Evolutionary conservation across 176 grass and related monocot species (phyloP).

Genomic region (Puya raimondii): DNA sequence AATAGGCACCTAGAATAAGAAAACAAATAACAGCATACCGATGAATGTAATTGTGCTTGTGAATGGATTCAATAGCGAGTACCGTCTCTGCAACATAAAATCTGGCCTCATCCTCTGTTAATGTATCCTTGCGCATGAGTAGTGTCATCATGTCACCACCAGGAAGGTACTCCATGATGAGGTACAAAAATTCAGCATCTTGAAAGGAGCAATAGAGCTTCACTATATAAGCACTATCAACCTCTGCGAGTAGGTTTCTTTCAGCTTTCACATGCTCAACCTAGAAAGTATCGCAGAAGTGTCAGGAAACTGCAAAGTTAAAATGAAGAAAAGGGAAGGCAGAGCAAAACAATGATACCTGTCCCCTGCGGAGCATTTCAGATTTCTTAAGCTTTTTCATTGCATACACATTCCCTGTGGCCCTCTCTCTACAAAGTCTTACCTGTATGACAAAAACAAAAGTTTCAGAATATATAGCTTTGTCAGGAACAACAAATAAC

Average conservation of each 20-base stretch:
- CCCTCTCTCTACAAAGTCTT: constrained; percentile 88
- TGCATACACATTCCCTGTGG: constrained; percentile 75
- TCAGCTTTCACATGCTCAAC: constrained; percentile 99
- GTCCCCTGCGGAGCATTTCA: constrained; percentile 98
- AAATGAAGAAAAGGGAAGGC: constrained; percentile 23
- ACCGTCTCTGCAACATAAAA: constrained; percentile 99
- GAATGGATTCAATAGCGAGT: constrained; percentile 90
- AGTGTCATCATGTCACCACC: constrained; percentile 99
- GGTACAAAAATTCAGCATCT: constrained; percentile 92
- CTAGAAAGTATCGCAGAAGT: constrained; percentile 31
- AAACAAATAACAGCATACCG: constrained; percentile 31
- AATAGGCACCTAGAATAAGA: too few relatives aligned
- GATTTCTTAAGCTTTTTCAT: constrained; percentile 99
- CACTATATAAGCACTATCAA: constrained; percentile 93
- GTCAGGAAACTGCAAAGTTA: constrained; percentile 13
- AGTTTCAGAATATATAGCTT: background rate
- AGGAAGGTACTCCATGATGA: constrained; percentile 99
- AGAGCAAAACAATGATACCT: constrained; percentile 47
- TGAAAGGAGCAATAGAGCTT: constrained; percentile 96
- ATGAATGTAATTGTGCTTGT: constrained; percentile 97
- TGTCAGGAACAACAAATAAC: too few relatives aligned
- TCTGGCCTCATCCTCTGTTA: constrained; percentile 83
- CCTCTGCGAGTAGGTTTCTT: constrained; percentile 97
- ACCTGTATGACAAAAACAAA: constrained; percentile 50
- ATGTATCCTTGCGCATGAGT: constrained; percentile 92